Percentiles rank a stretch among this genome's conserved stretches.
Conservation (phyloP, 2,329 filamentous ascomycete genomes). For the Coniochaeta pulveracea region DNA sequence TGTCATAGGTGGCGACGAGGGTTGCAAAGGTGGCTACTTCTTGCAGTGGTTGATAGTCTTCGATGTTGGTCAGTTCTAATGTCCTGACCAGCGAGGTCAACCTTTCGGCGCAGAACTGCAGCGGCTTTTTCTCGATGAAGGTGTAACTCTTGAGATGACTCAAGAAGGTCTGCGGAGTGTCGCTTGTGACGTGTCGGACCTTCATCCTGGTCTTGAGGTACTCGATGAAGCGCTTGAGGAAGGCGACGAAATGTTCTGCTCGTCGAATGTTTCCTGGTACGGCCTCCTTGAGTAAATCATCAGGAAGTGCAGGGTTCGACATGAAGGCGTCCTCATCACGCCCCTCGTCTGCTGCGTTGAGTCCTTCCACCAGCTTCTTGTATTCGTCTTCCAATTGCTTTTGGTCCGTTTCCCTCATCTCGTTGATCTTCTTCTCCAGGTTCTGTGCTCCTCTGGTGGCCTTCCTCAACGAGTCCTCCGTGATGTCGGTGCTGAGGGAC, state of each 20-base stretch:
- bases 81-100: slow-evolving; percentile 90
- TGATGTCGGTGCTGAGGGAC: slow-evolving; percentile 90
- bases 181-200: slow-evolving; percentile 91
- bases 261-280: slow-evolving; percentile 92
- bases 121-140: slow-evolving; percentile 92
- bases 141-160: slow-evolving; percentile 90
- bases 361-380: slow-evolving; percentile 83
- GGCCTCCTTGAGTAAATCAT: slow-evolving; percentile 89
- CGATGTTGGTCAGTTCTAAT: slow-evolving; percentile 90
- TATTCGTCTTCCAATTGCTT: slow-evolving; percentile 94
- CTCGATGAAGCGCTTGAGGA: slow-evolving; percentile 93
- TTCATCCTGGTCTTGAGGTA: slow-evolving; percentile 96
- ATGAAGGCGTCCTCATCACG: slow-evolving; percentile 93
- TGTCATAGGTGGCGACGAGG: slow-evolving; percentile 91
- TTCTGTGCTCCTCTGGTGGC: slow-evolving; percentile 86
- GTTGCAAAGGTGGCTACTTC: slow-evolving; percentile 98
- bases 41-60: slow-evolving; percentile 93
- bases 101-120: slow-evolving; percentile 89
- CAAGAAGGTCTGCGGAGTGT: slow-evolving; percentile 89
- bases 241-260: slow-evolving; percentile 91
- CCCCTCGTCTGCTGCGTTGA: slow-evolving; percentile 79
- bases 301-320: slow-evolving; percentile 88
- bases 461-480: slow-evolving; percentile 85
- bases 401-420: slow-evolving; percentile 94
- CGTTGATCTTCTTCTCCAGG: slow-evolving; percentile 77